Percentiles rank a stretch among this genome's conserved stretches.
Evolutionary conservation across 257 asterid genomes (phyloP).

Genomic region (Hygrophila difformis): DNA sequence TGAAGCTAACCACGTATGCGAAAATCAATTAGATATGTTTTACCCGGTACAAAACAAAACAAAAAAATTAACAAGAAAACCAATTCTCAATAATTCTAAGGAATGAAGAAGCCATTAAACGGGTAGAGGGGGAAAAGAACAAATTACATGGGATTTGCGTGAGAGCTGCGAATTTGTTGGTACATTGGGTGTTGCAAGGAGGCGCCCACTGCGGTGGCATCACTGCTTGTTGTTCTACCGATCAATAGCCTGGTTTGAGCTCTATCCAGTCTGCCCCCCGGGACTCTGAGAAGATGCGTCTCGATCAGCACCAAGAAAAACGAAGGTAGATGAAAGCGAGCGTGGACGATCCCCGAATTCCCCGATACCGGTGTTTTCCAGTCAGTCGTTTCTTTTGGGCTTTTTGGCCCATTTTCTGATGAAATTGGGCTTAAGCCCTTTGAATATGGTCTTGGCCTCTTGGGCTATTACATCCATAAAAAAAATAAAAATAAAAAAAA

Average conservation of each 20-base stretch:
- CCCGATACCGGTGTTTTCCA: too few relatives aligned
- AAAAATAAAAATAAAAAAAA: too few relatives aligned
- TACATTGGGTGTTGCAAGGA: conserved; percentile 81
- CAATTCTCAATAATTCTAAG: not conserved
- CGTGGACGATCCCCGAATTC: too few relatives aligned
- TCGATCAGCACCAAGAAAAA: too few relatives aligned
- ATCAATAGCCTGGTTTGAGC: not conserved
- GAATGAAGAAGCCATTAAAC: not conserved
- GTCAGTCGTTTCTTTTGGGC: too few relatives aligned
- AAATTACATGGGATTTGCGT: conserved; percentile 70
- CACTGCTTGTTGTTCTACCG: conserved; percentile 23
- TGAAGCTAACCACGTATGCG: not conserved
- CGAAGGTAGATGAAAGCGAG: too few relatives aligned
- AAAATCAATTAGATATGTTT: not conserved
- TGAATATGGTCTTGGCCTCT: too few relatives aligned
- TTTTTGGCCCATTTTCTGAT: not conserved
- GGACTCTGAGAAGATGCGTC: too few relatives aligned
- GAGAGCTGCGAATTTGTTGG: conserved; percentile 63
- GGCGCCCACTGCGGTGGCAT: conserved; percentile 68
- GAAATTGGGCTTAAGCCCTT: not conserved
- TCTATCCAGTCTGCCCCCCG: too few relatives aligned
- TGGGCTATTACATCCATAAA: too few relatives aligned
- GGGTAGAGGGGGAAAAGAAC: not conserved
- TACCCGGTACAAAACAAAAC: not conserved
- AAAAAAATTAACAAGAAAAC: not conserved